Evolutionary conservation across 257 asterid species (phyloP), one percentile per base, ranked within the genome.

Genomic region (Eustoma russellianum): DNA sequence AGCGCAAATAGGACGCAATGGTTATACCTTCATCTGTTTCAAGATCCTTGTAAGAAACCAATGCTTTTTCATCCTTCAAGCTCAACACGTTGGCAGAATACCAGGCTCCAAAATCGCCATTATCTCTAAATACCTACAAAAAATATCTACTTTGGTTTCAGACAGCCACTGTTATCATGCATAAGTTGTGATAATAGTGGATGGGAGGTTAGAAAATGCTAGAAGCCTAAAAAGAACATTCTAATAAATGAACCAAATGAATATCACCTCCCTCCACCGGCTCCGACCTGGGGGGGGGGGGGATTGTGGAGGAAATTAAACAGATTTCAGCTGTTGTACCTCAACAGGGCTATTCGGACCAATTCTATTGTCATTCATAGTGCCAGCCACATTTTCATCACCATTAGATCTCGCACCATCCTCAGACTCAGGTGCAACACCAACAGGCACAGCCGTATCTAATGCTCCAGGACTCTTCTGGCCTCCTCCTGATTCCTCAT

Each of bases 311-410:
- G 30, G 30, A 24, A 24, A 11, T 9, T 17, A 17, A 41, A 41
- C 49, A 18, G 3, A 9, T 54, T n/a, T 51, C 43, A 15, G 40
- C 5, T 51, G 9, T 33, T 9, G 16, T 59, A 93, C 99, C 99
- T 93, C 99, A 64, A 93, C 94, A 60, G 53, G 61, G 60, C 85
- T 73, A 66, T 88, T 85, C 77, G 79, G 94, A 65, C 68, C 73
- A 43, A 88, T 81, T 71, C 74, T 47, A 15, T 38, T 56, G 16
- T 44, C 70, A 17, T 55, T 55, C 6, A 18, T 14, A 16, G 59
- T 43, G 52, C 45, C 67, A 45, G 77, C 48, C 34, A 46, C 19
- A 53, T 18, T 59, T 48, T 67, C 74, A 33, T 53, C 30, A 41
- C 54, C 57, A 35, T 52, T 59, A 19, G 71, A 63, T 69, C 73